These are phyloP conservation scores for Berkeleyomyces rouxiae DNA, from an alignment of 2,329 filamentous ascomycete species.

Conservation along the genomic window DNA sequence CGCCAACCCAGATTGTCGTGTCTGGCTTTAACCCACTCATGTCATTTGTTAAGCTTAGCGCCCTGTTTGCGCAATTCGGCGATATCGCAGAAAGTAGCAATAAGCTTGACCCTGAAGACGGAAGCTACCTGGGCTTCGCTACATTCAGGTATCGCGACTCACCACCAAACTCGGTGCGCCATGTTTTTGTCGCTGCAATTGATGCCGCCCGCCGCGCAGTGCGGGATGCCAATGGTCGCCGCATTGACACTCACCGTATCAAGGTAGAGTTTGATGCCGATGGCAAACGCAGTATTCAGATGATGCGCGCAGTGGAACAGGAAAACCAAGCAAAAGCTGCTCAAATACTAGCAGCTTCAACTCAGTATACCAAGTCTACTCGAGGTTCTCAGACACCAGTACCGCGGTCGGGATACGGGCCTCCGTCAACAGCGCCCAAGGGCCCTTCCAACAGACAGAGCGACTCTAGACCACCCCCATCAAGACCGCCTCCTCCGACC, in stretches of 20 bases:
- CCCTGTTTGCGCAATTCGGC: constrained; percentile 64
- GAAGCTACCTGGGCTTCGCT: constrained; percentile 84
- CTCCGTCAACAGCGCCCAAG: constrained; percentile 74
- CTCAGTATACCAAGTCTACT: constrained; percentile 11
- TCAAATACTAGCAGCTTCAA: constrained; percentile 13
- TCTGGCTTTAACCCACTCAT: constrained; percentile 91
- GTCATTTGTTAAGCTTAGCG: constrained; percentile 58
- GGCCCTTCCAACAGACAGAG: constrained; percentile 50
- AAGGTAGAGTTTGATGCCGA: constrained; percentile 81
- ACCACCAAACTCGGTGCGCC: constrained; percentile 30
- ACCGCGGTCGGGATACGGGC: constrained; percentile 28
- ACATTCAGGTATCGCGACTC: constrained; percentile 77
- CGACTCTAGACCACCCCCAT: constrained; percentile 48
- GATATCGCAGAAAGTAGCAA: constrained; percentile 85
- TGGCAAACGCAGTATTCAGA: constrained; percentile 61
- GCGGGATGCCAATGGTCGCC: constrained; percentile 57
- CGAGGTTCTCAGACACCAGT: constrained; percentile 16
- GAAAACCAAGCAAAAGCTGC: constrained; percentile 41
- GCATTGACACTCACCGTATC: constrained; percentile 61
- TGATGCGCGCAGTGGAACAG: constrained; percentile 60
- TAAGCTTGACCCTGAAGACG: constrained; percentile 86
- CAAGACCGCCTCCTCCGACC: constrained; percentile 31
- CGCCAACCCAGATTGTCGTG: constrained; percentile 79
- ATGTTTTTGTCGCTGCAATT: constrained; percentile 46
- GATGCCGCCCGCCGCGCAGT: constrained; percentile 71